Evolutionary conservation across 2,329 filamentous ascomycete species (phyloP), one percentile per base, ranked within the genome.

Genomic region (Ascochyta viciae-villosae): DNA sequence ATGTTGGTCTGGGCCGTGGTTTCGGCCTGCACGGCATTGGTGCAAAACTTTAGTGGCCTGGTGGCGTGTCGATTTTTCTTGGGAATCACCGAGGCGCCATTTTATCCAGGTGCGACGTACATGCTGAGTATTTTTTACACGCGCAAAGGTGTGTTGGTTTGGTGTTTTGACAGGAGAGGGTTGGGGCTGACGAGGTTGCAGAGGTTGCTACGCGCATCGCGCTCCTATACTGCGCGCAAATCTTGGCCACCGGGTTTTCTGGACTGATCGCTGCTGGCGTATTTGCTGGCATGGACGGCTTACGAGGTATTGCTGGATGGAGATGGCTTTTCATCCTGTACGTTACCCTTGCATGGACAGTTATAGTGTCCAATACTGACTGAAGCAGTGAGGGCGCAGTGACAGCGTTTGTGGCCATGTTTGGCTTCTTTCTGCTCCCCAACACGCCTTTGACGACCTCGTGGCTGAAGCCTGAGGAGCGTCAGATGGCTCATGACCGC

Each of bases 121-220:
- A 84, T 88, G 54, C 77, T 89, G 31, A 85, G 83, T 0, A 85
- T 87, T 55, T 89, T 86, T 80, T 89, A 89, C 68, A 89, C 86
- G 1, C 80, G 85, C 37, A 81, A 82, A 48, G 62, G 62, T 61
- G 35, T 23, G 49, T 51, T 35, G 31, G 12, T 0, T 19, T 29
- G n/a, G 7, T 22, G 12, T 23, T n/a, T 4, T 31, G 6, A 31
- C 5, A 2, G 29, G n/a, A n/a, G 2, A n/a, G 3, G 27, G 23
- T 23, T 19, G 84, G 86, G 72, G 33, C 47, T 56, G 26, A 56
- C 47, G 24, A 27, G 15, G 2, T 5, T 13, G 33, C 13, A 64
- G 75, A 78, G 60, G 62, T 77, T 33, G 74, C 74, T 1, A 69
- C 71, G 3, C 68, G 75, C 8, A 74, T 75, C 39, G 68, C 75